Evolutionary conservation across 208 protist genomes (phyloP).

Genomic region (Zelonia costaricensis): DNA sequence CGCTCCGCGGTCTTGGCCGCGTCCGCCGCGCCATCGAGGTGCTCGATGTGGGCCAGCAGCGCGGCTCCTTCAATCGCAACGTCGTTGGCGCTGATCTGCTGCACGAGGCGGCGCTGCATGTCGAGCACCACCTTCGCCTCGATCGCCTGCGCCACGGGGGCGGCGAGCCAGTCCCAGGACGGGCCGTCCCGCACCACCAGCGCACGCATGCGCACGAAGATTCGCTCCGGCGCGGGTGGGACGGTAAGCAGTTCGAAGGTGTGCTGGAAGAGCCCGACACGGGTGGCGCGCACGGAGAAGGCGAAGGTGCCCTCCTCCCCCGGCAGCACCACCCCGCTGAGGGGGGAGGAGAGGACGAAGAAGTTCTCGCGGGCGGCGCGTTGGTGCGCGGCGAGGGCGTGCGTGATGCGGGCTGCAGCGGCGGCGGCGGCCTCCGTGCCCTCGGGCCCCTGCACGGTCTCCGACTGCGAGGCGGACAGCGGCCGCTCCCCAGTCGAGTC

Average conservation of each 20-base stretch:
- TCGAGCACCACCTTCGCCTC: slow-evolving; percentile 42
- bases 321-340: slow-evolving; percentile 78
- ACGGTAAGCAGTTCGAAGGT: slow-evolving; percentile 85
- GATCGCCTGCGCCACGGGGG: slow-evolving; percentile 34
- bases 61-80: slow-evolving; percentile 43
- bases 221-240: slow-evolving; percentile 51
- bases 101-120: slow-evolving; percentile 44
- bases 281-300: slow-evolving; percentile 68
- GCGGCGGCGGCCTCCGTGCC: not conserved
- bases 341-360: slow-evolving; percentile 66
- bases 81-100: slow-evolving; percentile 32
- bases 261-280: slow-evolving; percentile 49
- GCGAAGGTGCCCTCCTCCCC: slow-evolving; percentile 50
- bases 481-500: not conserved
- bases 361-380: slow-evolving; percentile 29
- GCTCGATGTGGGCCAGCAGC: slow-evolving; percentile 33
- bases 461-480: not conserved
- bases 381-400: slow-evolving; percentile 40
- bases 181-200: slow-evolving; percentile 38
- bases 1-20: slow-evolving; percentile 11
- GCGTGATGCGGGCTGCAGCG: slow-evolving; percentile 22
- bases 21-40: slow-evolving; percentile 23
- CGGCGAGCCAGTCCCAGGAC: slow-evolving; percentile 24
- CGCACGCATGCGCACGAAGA: slow-evolving; percentile 65
- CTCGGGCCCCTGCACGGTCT: not conserved